These are phyloP conservation scores for Boletus reticulatus DNA, from an alignment of 768 basidiomycete species.

Conservation along the genomic window DNA sequence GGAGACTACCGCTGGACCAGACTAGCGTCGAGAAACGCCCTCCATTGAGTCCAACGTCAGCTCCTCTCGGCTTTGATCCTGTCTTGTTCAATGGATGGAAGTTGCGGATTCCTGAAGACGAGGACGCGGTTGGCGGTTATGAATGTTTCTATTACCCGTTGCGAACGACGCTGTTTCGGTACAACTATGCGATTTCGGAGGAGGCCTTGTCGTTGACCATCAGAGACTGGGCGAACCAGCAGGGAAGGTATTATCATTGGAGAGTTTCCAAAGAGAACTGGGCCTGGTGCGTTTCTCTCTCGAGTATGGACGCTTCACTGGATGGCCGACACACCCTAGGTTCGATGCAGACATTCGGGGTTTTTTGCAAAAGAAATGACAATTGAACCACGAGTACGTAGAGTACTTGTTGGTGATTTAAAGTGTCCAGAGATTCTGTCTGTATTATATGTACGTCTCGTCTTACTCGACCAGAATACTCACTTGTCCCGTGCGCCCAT, in stretches of 20 bases:
- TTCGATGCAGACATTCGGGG: conserved; percentile 19
- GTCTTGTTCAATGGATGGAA: conserved; percentile 20
- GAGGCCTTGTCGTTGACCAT: background rate
- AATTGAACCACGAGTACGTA: no score
- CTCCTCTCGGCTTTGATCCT: no score
- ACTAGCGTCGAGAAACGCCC: no score
- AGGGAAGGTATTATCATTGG: background rate
- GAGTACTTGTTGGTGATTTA: no score
- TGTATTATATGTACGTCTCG: no score
- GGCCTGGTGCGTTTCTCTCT: conserved; percentile 18
- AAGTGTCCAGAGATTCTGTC: no score
- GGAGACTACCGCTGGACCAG: no score
- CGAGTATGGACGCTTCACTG: background rate
- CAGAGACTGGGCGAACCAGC: conserved; percentile 6
- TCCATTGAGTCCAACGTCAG: no score
- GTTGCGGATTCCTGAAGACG: background rate
- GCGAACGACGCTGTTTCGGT: conserved; percentile 23
- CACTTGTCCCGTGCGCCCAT: no score
- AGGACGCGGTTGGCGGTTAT: background rate
- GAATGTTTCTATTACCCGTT: conserved; percentile 1
- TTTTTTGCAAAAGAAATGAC: background rate
- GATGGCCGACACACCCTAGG: conserved; percentile 3
- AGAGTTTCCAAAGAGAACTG: conserved; percentile 7
- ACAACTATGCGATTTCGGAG: conserved; percentile 22
- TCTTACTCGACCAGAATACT: no score